Percentiles rank a stretch among this genome's conserved stretches.
Conservation (phyloP, 1,284 basidiomycete genomes). For the Mycosarcoma mackinlayi region DNA sequence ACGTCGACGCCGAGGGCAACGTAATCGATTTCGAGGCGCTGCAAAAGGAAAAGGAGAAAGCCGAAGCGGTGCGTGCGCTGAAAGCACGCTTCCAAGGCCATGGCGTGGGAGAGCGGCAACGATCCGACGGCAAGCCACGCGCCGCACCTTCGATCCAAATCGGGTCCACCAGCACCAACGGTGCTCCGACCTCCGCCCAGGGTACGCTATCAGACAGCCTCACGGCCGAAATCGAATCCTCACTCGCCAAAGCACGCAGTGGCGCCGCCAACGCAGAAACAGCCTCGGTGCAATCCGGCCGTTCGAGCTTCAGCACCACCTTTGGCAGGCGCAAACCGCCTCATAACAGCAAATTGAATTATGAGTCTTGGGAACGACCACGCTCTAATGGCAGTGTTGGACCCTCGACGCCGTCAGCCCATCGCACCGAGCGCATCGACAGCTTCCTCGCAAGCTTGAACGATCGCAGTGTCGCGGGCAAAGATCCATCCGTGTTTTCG, state of each 20-base stretch:
- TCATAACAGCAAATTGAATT: neutral
- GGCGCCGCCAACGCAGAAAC: slow-evolving; percentile 15
- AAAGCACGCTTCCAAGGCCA: slow-evolving; percentile 52
- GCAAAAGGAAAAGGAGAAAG: slow-evolving; percentile 55
- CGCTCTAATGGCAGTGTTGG: neutral
- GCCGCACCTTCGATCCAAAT: slow-evolving; percentile 36
- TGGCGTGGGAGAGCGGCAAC: slow-evolving; percentile 36
- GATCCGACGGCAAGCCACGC: slow-evolving; percentile 12
- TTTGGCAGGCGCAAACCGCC: slow-evolving; percentile 40
- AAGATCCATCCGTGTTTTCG: slow-evolving; percentile 29
- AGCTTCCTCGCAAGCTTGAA: slow-evolving; percentile 48
- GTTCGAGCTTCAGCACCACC: slow-evolving; percentile 44
- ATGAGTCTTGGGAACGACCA: neutral
- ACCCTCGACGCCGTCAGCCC: neutral
- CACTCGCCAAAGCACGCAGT: slow-evolving; percentile 23
- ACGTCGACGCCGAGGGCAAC: slow-evolving; percentile 34
- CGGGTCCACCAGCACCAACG: slow-evolving; percentile 11
- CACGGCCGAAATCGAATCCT: slow-evolving; percentile 35
- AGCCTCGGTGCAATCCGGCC: slow-evolving; percentile 11
- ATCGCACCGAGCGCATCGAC: slow-evolving; percentile 38
- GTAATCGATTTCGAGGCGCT: slow-evolving; percentile 44
- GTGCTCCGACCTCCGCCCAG: neutral
- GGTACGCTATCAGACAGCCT: slow-evolving; percentile 21
- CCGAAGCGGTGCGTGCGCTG: slow-evolving; percentile 55
- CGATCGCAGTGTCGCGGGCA: slow-evolving; percentile 21